Base-by-base conservation (phyloP, 1,139 yeast species). In the Insectozyma bohioensis region DNA sequence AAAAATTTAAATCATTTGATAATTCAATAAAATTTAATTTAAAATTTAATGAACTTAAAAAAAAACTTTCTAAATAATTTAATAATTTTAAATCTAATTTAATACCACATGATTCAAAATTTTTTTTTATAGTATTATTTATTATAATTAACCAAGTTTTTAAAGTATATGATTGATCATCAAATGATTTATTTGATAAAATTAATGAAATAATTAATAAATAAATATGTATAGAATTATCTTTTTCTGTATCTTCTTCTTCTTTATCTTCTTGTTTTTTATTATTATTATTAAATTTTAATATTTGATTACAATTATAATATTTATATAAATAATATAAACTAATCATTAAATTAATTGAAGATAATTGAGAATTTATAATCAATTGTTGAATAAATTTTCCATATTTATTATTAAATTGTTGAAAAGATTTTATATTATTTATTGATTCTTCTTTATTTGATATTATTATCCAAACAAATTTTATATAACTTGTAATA, bases 131-230 rank as follows among this genome's bases (percentile, higher is more conserved):
- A 15, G 45, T 36, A 18, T 37, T 43, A 11, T 40, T 34, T 12
- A 43, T 43, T 8, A 43, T 43, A n/a, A 43, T 50, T 22, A 49
- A 37, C 80, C 80, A 74, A 4, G 79, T 74, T 42, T 72, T 72
- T 41, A 72, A 55, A 1, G 78, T 72, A 42, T 72, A 74, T 30
- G 73, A 67, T 36, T 71, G 75, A 45, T 74, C 80, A 47, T 74
- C 76, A 37, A 56, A 61, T 11, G 68, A 56, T 48, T 74, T 74
- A 49, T 74, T 74, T 22, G 77, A 56, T 12, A 74, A 50, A 34
- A 74, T 57, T 30, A 73, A 54, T 13, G 75, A 55, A 12, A 61
- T 51, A 33, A 58, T 40, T 4, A 65, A 48, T 24, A 60, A 34
- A 41, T 63, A 60, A 24, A 53, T 54, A 5, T 49, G 43, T 33